phyloP scores from a whole-genome alignment of 805 yeast genomes.

The Wickerhamiella azymoides region DNA sequence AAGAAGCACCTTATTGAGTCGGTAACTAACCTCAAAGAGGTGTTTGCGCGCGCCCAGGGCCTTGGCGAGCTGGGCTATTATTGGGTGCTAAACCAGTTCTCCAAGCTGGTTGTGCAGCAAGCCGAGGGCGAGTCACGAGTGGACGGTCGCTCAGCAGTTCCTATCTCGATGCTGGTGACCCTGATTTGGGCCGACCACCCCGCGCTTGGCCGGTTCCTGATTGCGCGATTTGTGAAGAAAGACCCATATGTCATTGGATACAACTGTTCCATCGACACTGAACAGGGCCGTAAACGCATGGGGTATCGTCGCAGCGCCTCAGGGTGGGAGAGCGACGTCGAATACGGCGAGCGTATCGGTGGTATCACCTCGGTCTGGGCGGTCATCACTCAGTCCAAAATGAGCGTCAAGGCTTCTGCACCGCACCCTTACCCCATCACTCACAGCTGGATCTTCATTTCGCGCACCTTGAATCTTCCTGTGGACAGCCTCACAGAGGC shows the following conservation, averaged over 20 bases:
- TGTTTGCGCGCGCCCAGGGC: constrained; percentile 35
- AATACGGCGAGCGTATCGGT: constrained; percentile 72
- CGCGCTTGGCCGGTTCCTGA: constrained; percentile 40
- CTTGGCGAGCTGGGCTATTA: constrained; percentile 39
- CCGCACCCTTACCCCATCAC: constrained; percentile 44
- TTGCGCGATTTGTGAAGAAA: constrained; percentile 78
- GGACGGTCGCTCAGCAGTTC: constrained; percentile 60
- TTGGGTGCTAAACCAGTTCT: constrained; percentile 70
- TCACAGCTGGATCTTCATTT: constrained; percentile 56
- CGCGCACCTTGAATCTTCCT: constrained; percentile 53
- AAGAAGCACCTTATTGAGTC: constrained; percentile 37
- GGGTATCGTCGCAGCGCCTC: constrained; percentile 58
- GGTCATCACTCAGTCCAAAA: constrained; percentile 45
- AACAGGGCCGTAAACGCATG: constrained; percentile 69
- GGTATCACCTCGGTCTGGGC: constrained; percentile 78
- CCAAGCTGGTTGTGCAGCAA: constrained; percentile 78
- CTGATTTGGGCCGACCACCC: constrained; percentile 38
- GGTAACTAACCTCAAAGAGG: constrained; percentile 33
- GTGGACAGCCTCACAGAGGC: constrained; percentile 40
- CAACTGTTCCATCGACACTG: constrained; percentile 61
- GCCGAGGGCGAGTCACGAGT: constrained; percentile 87
- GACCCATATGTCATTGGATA: constrained; percentile 84
- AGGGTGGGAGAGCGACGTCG: constrained; percentile 39
- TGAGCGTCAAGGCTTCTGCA: constrained; percentile 13
- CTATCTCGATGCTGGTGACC: constrained; percentile 56